Evolutionary conservation across 23 red algal genomes (phyloP), one percentile per base, ranked within the genome.

Genomic region (Porphyridium purpureum): DNA sequence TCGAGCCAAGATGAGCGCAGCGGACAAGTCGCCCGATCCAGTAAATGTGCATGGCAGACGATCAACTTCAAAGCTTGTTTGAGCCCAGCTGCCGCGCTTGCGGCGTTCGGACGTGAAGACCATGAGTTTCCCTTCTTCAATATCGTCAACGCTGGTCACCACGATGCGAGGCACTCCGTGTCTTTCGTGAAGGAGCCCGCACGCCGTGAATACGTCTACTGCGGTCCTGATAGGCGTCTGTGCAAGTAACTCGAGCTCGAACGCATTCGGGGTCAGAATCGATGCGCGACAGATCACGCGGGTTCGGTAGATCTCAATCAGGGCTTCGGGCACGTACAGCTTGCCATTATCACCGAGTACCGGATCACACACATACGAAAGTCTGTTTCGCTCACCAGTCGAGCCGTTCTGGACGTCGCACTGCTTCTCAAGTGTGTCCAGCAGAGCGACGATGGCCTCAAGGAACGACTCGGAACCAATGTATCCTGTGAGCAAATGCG

Each of bases 321-420:
- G 41, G 30, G 38, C 60, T 24, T 44, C 47, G 20, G 70, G 66
- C 29, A 86, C 81, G 58, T 98, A 98, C n/a, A 86, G 66, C 1
- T 67, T 67, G 19, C 78, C 78, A 26, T 79, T 53, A 52, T 98
- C 79, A 27, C 90, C 90, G 47, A 98, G 50, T 11, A 98, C 90
- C 2, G 90, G 90, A 31, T 98, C 90, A 66, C 90, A 98, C 11
- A 98, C 72, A 52, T 70, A 79, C 6, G 20, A 11, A 0, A 98
- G 55, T 2, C 66, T 34, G 1, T 55, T 3, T 47, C 17, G 1
- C 7, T 22, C 59, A 8, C 30, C 14, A 30, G 27, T 31, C 5
- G 54, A 14, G 11, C 34, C 47, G 0, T 66, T 25, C 19, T 22
- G 7, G 21, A 85, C 55, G 9, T 35, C 40, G 0, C 59, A 24